Evolutionary conservation across 2,329 filamentous ascomycete genomes (phyloP), one percentile per base, ranked within the genome.

Genomic region (Aspergillus melleus): DNA sequence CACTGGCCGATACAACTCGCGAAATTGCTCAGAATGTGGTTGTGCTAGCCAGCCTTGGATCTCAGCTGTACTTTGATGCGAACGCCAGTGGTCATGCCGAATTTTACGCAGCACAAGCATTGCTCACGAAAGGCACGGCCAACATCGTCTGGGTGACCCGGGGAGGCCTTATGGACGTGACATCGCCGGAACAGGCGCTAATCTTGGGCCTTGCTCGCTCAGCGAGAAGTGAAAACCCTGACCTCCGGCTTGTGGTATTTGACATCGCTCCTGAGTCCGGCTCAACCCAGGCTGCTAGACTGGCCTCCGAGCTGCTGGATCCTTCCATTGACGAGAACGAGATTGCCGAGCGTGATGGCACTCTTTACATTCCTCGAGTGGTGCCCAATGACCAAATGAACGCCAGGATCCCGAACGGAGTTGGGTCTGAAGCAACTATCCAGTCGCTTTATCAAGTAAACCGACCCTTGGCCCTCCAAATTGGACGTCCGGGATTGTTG

Each of bases 291-390:
- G 19, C 44, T 16, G 44, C 44, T 9, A 24, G 19, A 19, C 20
- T 47, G 44, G 44, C 44, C 19, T 20, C 44, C 19, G 19, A 47
- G 19, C 19, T 53, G 14, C 24, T 49, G n/a, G 42, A 58, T 58
- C 29, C 22, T 6, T 39, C 19, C 24, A 39, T 49, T 14, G 26
- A 12, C 9, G 55, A 58, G 32, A 50, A 58, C 20, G 55, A 58
- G 46, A 47, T 42, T 22, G 42, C 49, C 14, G 49, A 53, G 10
- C 52, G 57, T 20, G 32, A 54, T 29, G 24, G 47, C 11, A 22
- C 12, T 24, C 36, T 59, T 8, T 59, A 46, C 19, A 55, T 59
- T 12, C 57, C 57, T 3, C 57, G 57, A 4, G 47, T 59, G 11
- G 57, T 50, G 20, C 12, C 44, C 2, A 26, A 59, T 44, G 56